Conservation (phyloP, 2,329 filamentous ascomycete genomes). For the Dendrostoma leiphaemia region DNA sequence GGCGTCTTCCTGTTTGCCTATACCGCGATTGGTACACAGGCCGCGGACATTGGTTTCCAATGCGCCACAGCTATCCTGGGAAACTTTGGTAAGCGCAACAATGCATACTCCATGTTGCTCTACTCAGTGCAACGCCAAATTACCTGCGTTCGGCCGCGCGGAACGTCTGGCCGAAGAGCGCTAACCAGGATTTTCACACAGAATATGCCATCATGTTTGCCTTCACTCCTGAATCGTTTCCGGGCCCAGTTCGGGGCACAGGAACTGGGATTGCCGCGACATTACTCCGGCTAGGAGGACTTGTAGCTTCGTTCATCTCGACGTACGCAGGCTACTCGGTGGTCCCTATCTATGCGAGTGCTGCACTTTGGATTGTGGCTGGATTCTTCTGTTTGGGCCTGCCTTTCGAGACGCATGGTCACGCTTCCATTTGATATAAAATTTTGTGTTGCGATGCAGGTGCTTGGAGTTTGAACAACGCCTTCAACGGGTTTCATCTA, state of each 20-base stretch:
- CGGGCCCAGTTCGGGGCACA: slow-evolving; percentile 51
- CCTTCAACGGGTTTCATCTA: too few relatives aligned
- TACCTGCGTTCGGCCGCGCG: neutral
- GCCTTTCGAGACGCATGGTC: slow-evolving; percentile 43
- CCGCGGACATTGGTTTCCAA: slow-evolving; percentile 37
- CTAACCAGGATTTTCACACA: slow-evolving; percentile 10
- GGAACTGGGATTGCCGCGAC: slow-evolving; percentile 46
- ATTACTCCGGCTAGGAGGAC: slow-evolving; percentile 34
- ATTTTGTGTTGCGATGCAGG: too few relatives aligned
- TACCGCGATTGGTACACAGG: slow-evolving; percentile 36
- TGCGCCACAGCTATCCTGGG: slow-evolving; percentile 44
- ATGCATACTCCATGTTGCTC: neutral
- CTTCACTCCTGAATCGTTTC: slow-evolving; percentile 57
- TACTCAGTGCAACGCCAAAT: too few relatives aligned
- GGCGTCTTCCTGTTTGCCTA: slow-evolving; percentile 46
- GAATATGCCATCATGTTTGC: slow-evolving; percentile 39
- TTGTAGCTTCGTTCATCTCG: slow-evolving; percentile 40
- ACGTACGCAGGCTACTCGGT: slow-evolving; percentile 40
- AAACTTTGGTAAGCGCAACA: slow-evolving; percentile 32
- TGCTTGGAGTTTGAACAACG: too few relatives aligned
- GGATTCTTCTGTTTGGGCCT: slow-evolving; percentile 39
- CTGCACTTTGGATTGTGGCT: slow-evolving; percentile 41
- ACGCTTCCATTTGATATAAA: slow-evolving; percentile 31
- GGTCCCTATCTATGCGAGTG: slow-evolving; percentile 43
- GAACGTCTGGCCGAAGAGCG: neutral